Base-by-base conservation (phyloP, 768 basidiomycete genomes). In the Trametes meyenii region DNA sequence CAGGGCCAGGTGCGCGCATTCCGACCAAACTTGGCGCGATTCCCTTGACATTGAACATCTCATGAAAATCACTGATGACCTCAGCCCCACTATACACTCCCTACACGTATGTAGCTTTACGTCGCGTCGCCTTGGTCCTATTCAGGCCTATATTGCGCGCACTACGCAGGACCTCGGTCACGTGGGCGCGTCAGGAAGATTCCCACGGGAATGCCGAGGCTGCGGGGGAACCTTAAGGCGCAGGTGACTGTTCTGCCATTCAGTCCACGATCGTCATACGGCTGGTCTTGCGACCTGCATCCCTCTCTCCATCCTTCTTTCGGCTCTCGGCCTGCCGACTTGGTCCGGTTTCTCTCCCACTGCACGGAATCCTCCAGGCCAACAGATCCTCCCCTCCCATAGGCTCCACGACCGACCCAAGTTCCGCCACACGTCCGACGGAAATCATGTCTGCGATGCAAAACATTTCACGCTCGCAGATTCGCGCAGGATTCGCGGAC, bases 261-360 rank as follows among this genome's bases (percentile, higher is more conserved):
- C 57, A 50, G 21, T 42, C 56, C 24, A 19, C 19, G 26, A 17
- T 58, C 56, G 56, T 58, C 56, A 58, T 58, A 7, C 48, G 14
- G 11, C 46, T 58, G 56, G 56, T 58, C 56, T 40, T 23, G 49
- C 38, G 56, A 50, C 56, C 56, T 5, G 13, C 48, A 29, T 24
- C 35, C 38, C 19, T 11, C 26, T 35, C 23, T 19, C 38, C 38
- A 29, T 58, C 16, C 55, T 57, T 58, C 55, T 58, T 50, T 50
- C 56, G 56, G 56, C 56, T 26, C 39, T 39, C 17, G 6, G 26
- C 26, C 7, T 26, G 26, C 56, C 56, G 56, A 29, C 13, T 39
- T 29, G 26, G 23, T 26, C 23, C 56, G 48, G 46, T 21, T 16
- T 33, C 12, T 11, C 38, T 35, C 42, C 19, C 2, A 24, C n/a